phyloP scores from a whole-genome alignment of 768 basidiomycete genomes.

The Pleurotus ostreatus region DNA sequence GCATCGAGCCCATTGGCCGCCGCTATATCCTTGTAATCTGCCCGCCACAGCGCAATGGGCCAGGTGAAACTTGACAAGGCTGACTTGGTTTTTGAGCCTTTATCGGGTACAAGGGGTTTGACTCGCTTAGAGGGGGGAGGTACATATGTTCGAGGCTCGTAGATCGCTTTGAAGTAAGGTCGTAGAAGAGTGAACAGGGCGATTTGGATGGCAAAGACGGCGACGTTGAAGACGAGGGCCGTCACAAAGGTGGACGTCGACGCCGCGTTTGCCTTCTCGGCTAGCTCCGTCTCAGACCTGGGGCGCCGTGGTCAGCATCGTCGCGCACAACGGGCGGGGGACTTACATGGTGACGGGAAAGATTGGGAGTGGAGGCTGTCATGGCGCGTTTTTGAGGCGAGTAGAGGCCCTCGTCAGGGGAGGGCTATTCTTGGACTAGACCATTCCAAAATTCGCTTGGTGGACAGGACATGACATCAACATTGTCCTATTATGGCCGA shows the following conservation, averaged over 20 bases:
- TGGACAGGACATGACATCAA: neutral
- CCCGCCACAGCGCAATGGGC: slow-evolving; percentile 59
- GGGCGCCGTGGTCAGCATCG: neutral
- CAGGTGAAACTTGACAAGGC: slow-evolving; percentile 46
- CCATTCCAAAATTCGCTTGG: neutral
- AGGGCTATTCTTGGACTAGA: slow-evolving; percentile 1
- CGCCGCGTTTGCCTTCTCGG: slow-evolving; percentile 43
- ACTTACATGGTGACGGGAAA: slow-evolving; percentile 12
- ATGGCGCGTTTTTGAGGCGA: neutral
- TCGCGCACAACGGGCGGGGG: neutral
- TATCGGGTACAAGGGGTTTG: slow-evolving; percentile 37
- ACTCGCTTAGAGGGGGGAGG: slow-evolving; percentile 52
- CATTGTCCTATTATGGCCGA: neutral
- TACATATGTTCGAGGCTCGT: slow-evolving; percentile 80
- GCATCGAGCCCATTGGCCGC: slow-evolving; percentile 81
- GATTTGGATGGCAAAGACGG: slow-evolving; percentile 69
- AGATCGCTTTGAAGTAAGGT: slow-evolving; percentile 83
- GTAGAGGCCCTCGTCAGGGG: neutral
- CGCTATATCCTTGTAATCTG: slow-evolving; percentile 60
- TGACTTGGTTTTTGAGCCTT: neutral
- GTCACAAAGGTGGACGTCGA: slow-evolving; percentile 80
- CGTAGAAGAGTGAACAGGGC: slow-evolving; percentile 77
- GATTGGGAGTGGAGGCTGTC: slow-evolving; percentile 4
- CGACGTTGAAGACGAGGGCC: slow-evolving; percentile 78
- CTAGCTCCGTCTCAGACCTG: slow-evolving; percentile 32